Evolutionary conservation across 768 basidiomycete genomes (phyloP).

Genomic region (Antrodiella citrinella): DNA sequence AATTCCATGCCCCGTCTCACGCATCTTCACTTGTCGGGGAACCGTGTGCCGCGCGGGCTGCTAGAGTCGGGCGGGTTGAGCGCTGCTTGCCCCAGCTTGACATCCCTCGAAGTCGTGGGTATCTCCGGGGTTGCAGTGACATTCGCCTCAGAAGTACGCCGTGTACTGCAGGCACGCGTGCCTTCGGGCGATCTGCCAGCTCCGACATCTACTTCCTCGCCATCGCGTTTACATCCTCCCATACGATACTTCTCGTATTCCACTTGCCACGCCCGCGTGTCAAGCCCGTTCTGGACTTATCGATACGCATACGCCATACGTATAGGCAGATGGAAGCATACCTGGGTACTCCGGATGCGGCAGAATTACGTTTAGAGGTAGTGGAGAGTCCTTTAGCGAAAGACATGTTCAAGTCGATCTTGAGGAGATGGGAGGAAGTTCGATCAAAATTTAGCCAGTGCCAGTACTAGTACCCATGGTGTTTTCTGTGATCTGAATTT

Average conservation of each 20-base stretch:
- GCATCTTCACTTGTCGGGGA: conserved; percentile 38
- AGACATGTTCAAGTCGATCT: too few relatives aligned
- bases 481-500: too few relatives aligned
- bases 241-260: background rate
- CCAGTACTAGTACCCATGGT: too few relatives aligned
- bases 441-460: too few relatives aligned
- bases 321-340: background rate
- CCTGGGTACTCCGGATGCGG: background rate
- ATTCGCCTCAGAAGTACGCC: conserved; percentile 33
- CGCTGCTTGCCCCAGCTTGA: conserved; percentile 31
- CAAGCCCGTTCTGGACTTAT: background rate
- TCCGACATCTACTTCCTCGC: background rate
- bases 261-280: background rate
- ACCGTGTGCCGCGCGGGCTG: conserved; percentile 42
- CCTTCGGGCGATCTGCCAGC: background rate
- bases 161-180: conserved; percentile 15
- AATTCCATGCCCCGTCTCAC: conserved; percentile 28
- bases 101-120: conserved; percentile 34
- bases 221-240: background rate
- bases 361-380: background rate
- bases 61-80: conserved; percentile 31
- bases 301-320: background rate
- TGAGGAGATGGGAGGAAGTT: too few relatives aligned
- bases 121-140: conserved; percentile 31
- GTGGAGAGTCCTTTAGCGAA: background rate